Conservation (phyloP, 2,329 filamentous ascomycete species). For the Apiospora malaysiana region DNA sequence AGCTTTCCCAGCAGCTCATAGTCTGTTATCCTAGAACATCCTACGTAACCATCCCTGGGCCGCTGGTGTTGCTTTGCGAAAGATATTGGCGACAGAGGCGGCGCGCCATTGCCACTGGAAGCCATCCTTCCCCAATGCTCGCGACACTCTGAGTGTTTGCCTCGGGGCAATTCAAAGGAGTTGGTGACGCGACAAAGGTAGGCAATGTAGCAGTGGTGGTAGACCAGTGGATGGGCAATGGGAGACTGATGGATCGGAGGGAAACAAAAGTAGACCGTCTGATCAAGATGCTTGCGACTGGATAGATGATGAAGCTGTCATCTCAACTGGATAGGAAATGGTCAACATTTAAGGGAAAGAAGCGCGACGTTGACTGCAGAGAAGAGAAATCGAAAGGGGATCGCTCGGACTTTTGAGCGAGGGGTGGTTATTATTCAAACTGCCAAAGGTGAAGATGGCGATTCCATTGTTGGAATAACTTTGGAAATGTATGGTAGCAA, state of each 20-base stretch:
- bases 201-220: background rate
- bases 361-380: background rate
- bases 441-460: background rate
- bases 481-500: slow-evolving; percentile 1
- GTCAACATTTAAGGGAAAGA: background rate
- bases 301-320: slow-evolving; percentile 1
- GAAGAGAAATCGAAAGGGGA: background rate
- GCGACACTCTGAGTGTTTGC: background rate
- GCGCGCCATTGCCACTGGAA: slow-evolving; percentile 28
- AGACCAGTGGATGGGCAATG: background rate
- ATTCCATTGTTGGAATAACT: slow-evolving; percentile 13
- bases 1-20: slow-evolving; percentile 85
- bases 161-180: background rate
- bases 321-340: slow-evolving; percentile 1
- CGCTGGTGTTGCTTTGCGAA: slow-evolving; percentile 64
- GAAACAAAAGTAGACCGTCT: slow-evolving; percentile 6
- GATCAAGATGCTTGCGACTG: slow-evolving; percentile 15
- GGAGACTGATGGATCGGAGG: background rate
- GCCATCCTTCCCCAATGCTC: background rate
- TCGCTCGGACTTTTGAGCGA: background rate
- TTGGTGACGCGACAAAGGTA: background rate
- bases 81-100: slow-evolving; percentile 57
- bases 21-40: slow-evolving; percentile 82
- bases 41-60: slow-evolving; percentile 69
- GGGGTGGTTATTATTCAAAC: background rate